Evolutionary conservation across 2,329 filamentous ascomycete genomes (phyloP).

Genomic region (Chrysoporthe austroafricana): DNA sequence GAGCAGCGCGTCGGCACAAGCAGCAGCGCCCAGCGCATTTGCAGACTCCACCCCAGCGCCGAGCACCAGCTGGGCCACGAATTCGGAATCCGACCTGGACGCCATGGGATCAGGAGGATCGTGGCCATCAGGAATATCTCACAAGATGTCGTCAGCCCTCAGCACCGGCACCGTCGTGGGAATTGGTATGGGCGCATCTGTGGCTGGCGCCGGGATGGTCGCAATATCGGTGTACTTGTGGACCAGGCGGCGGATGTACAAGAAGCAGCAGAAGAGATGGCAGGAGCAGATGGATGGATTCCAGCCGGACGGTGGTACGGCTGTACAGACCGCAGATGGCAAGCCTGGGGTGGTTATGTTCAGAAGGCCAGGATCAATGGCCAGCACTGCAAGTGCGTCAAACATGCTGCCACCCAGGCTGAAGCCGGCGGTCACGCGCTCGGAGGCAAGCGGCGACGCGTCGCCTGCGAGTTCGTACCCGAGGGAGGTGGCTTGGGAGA

Average conservation of each 20-base stretch:
- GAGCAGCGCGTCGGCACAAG: neutral
- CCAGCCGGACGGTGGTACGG: neutral
- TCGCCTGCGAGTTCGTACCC: slow-evolving; percentile 10
- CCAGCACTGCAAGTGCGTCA: neutral
- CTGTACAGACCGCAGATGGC: slow-evolving; percentile 1
- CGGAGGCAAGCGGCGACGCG: neutral
- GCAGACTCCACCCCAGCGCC: neutral
- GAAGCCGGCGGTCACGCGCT: neutral
- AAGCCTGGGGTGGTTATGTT: slow-evolving; percentile 11
- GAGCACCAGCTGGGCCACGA: neutral
- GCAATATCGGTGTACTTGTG: slow-evolving; percentile 18
- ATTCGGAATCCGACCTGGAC: neutral
- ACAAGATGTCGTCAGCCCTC: neutral
- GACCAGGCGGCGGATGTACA: slow-evolving; percentile 20
- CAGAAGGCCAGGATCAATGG: neutral
- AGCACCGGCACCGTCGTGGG: slow-evolving; percentile 16
- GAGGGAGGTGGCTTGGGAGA: slow-evolving; percentile 11
- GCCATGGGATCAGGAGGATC: neutral
- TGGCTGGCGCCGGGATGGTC: slow-evolving; percentile 16
- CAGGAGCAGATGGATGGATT: slow-evolving; percentile 5
- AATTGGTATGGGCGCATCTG: slow-evolving; percentile 13
- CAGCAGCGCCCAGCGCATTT: neutral
- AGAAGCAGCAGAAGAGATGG: slow-evolving; percentile 19
- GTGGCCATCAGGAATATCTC: neutral
- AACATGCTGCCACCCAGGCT: neutral